These are phyloP conservation scores for Erysimum cheiri DNA, from an alignment of 441 rosid species.

Conservation along the genomic window DNA sequence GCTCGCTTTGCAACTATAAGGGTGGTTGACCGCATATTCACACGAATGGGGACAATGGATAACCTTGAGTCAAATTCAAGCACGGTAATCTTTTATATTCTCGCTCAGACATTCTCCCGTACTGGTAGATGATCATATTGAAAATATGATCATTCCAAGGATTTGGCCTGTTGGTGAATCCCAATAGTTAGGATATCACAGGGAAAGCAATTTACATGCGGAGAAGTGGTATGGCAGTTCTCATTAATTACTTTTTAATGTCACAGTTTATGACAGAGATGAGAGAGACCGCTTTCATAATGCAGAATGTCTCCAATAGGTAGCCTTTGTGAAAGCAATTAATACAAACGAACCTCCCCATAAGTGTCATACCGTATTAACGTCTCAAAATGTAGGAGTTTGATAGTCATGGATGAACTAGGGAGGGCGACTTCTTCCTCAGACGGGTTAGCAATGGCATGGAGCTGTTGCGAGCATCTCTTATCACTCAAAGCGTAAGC, in stretches of 20 bases:
- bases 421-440: constrained; percentile 99
- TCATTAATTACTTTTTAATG: constrained; percentile 33
- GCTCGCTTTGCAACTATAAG: constrained; percentile 88
- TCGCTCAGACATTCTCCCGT: constrained; percentile 8
- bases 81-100: constrained; percentile 63
- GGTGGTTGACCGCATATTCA: constrained; percentile 90
- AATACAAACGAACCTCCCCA: constrained; percentile 10
- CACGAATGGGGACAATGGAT: constrained; percentile 95
- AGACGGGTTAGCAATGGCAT: constrained; percentile 92
- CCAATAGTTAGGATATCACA: not conserved
- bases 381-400: constrained; percentile 62
- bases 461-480: constrained; percentile 98
- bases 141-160: not conserved
- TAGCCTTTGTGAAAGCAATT: constrained; percentile 37
- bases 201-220: not conserved
- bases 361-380: constrained; percentile 13
- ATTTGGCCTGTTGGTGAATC: constrained; percentile 29
- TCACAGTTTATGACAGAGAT: constrained; percentile 99
- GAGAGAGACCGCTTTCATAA: constrained; percentile 96
- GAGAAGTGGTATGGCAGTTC: constrained; percentile 21
- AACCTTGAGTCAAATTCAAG: constrained; percentile 95
- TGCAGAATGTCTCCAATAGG: constrained; percentile 94
- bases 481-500: constrained; percentile 82
- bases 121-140: constrained; percentile 10
- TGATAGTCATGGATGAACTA: constrained; percentile 94